These are phyloP conservation scores for Stagonosporopsis vannaccii DNA, from an alignment of 2,329 filamentous ascomycete species.

Conservation along the genomic window DNA sequence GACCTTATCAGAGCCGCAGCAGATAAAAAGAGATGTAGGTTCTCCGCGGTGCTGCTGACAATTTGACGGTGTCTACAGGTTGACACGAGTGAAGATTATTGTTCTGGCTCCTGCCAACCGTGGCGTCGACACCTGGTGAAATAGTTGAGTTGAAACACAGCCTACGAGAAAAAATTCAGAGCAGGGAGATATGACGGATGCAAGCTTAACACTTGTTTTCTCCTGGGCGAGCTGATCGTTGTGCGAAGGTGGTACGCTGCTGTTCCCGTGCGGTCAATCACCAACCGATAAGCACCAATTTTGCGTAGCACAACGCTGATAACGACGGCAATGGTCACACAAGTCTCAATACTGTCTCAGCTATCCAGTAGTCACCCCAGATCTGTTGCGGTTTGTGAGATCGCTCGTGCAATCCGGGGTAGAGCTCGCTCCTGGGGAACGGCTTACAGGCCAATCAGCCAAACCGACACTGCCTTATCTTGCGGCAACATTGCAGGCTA, in stretches of 20 bases:
- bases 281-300: slow-evolving; percentile 3
- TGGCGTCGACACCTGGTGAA: background rate
- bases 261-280: background rate
- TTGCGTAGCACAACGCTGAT: slow-evolving; percentile 5
- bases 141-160: background rate
- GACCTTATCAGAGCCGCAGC: slow-evolving; percentile 38
- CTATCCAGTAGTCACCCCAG: background rate
- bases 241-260: slow-evolving; percentile 6
- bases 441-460: slow-evolving; percentile 25
- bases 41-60: slow-evolving; percentile 45
- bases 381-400: background rate
- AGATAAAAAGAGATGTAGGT: slow-evolving; percentile 38
- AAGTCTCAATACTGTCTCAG: background rate
- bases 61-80: slow-evolving; percentile 29
- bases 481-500: slow-evolving; percentile 47
- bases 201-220: background rate
- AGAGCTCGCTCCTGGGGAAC: slow-evolving; percentile 16
- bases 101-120: slow-evolving; percentile 4
- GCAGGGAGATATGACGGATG: background rate
- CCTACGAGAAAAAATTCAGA: background rate
- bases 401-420: slow-evolving; percentile 3
- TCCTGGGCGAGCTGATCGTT: slow-evolving; percentile 1
- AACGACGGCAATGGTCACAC: background rate
- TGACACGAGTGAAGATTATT: slow-evolving; percentile 10
- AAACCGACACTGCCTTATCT: slow-evolving; percentile 36